These are phyloP conservation scores for Singerocomus rubriflavus DNA, from an alignment of 1,284 basidiomycete genomes.

Conservation along the genomic window DNA sequence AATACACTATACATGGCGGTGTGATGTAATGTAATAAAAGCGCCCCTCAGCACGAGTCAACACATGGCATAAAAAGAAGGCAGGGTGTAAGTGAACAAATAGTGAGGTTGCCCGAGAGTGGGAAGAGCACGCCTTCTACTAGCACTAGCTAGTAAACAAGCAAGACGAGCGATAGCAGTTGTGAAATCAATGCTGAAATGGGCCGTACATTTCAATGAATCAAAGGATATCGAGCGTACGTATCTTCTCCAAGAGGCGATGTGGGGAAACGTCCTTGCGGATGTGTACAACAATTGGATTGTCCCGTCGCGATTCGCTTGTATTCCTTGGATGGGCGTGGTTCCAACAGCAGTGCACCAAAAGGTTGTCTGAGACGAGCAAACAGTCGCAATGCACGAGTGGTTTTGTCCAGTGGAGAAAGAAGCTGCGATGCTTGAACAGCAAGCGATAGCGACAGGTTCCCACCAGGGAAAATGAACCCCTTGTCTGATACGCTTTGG, in stretches of 20 bases:
- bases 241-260: constrained; percentile 15
- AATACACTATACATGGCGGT: background rate
- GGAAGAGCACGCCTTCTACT: background rate
- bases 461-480: background rate
- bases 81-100: background rate
- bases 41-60: background rate
- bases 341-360: constrained; percentile 20
- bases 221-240: constrained; percentile 21
- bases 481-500: background rate
- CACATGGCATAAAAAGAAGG: background rate
- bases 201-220: background rate
- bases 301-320: constrained; percentile 17
- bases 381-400: constrained; percentile 20
- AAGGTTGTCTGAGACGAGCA: constrained; percentile 18
- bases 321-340: constrained; percentile 13
- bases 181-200: background rate
- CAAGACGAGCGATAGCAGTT: background rate
- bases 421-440: constrained; percentile 3
- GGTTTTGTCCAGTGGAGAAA: constrained; percentile 18
- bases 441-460: background rate
- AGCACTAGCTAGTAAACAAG: background rate
- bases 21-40: background rate
- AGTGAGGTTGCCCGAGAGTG: background rate
- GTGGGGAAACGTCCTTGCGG: constrained; percentile 12
- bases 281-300: constrained; percentile 15